Base-by-base conservation (phyloP, 768 basidiomycete species). In the Dendrothele bispora region DNA sequence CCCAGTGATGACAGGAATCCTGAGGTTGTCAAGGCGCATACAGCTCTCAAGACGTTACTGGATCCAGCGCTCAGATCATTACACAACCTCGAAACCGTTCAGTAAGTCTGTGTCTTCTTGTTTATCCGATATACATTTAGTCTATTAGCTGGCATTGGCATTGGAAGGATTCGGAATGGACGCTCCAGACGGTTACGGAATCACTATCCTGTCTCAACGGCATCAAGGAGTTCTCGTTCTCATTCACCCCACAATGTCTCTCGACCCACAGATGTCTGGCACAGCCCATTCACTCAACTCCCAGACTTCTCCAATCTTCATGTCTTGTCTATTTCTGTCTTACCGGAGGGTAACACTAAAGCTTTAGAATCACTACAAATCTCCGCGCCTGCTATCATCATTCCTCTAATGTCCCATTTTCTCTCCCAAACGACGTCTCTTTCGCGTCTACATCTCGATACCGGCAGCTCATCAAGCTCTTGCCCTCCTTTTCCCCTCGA, bases 111-210 rank as follows among this genome's bases (percentile, higher is more conserved):
- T n/a, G 7, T 37, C 36, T 37, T 37, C 21, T 7, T n/a, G n/a
- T n/a, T n/a, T n/a, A n/a, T n/a, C n/a, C n/a, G n/a, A n/a, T n/a
- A n/a, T n/a, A n/a, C n/a, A n/a, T n/a, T n/a, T n/a, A n/a, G n/a
- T n/a, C n/a, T n/a, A 18, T 20, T 18, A 44, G 43, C 15, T 44
- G 28, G 43, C 43, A 25, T 12, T 34, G 43, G 43, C 20, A 30
- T 35, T 34, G 43, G 43, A 44, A 44, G 25, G 43, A 44, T 21
- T 44, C 28, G 15, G 11, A 34, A 34, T 30, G 30, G 30, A 25
- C 25, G 8, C 14, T 44, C 15, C 15, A 34, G 14, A 17, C 32
- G 4, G 30, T 44, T 12, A 30, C 36, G 43, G 11, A 18, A n/a
- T 44, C 30, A 12, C 17, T 44, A 44, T 44, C 30, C 5, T 26